Evolutionary conservation across 176 grass and related monocot genomes (phyloP).

Genomic region (Cenchrus purpureus): DNA sequence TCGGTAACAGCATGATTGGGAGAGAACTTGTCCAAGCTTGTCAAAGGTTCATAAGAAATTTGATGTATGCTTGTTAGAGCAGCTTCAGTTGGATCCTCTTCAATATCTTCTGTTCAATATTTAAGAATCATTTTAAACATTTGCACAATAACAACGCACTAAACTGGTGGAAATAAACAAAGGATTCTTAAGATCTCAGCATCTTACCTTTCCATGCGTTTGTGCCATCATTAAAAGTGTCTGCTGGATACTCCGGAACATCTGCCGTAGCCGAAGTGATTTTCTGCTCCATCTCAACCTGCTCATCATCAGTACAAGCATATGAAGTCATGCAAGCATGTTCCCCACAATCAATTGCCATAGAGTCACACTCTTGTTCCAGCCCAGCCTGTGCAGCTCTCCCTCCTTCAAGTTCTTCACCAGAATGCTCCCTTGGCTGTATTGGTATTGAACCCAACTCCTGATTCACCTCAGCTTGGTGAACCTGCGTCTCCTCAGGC

Average conservation of each 20-base stretch:
- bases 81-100: constrained; percentile 38
- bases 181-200: neutral
- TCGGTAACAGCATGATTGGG: constrained; percentile 43
- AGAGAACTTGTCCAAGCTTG: constrained; percentile 41
- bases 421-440: constrained; percentile 3
- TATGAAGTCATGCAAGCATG: constrained; percentile 34
- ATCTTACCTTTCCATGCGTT: constrained; percentile 43
- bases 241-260: constrained; percentile 9
- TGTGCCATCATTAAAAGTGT: constrained; percentile 19
- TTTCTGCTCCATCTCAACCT: constrained; percentile 27
- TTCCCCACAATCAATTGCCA: constrained; percentile 30
- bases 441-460: constrained; percentile 2
- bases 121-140: constrained; percentile 19
- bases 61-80: constrained; percentile 39
- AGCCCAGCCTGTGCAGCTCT: constrained; percentile 33
- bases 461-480: constrained; percentile 16
- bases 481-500: constrained; percentile 8
- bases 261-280: constrained; percentile 11
- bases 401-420: constrained; percentile 48
- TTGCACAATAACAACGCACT: constrained; percentile 10
- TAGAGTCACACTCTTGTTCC: constrained; percentile 38
- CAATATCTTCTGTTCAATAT: constrained; percentile 49
- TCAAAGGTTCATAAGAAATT: constrained; percentile 41
- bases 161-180: constrained; percentile 26
- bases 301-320: constrained; percentile 33